Evolutionary conservation across 2,329 filamentous ascomycete species (phyloP), one percentile per base, ranked within the genome.

Genomic region (Aspergillus fijiensis): DNA sequence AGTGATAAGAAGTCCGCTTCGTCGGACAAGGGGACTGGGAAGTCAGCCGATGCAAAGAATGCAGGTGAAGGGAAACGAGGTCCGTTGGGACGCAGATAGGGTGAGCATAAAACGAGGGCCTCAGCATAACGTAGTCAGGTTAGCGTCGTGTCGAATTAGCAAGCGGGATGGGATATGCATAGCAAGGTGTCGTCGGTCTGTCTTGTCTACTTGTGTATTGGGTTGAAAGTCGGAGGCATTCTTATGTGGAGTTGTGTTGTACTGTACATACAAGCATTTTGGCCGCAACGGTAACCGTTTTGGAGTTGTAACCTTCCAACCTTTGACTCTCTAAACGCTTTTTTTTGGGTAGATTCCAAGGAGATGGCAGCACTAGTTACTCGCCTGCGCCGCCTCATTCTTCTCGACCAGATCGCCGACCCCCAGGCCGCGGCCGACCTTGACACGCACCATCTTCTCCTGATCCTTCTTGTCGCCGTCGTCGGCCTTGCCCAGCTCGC

Each of bases 371-470:
- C n/a, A 25, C 21, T 51, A 57, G 21, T 54, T 51, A 52, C 50
- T 45, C 31, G 57, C 39, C 60, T 69, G 67, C 58, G 16, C 33
- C 12, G 67, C 66, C 68, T 81, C 79, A 70, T 80, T 81, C 69
- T 74, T 76, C 71, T 82, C 80, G 23, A 82, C 80, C 69, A 82
- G 69, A 68, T 82, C 80, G 2, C 88, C 90, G 0, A 96, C 92
- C 2, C 93, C 93, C 53, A 96, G 74, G 0, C 82, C 84, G 69
- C 92, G 82, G 16, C 93, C 93, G 54, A 97, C 89, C 79, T 92
- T 93, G 62, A 96, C 90, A 79, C 91, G 93, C 65, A 89, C 83
- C 86, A 89, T 90, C 74, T 85, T 87, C 69, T 85, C 83, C 63
- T 75, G 74, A 59, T 76, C 73, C 64, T 78, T 76, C 51, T 73